These are phyloP conservation scores for Tulasnella sp. DNA, from an alignment of 768 basidiomycete genomes.

Conservation along the genomic window DNA sequence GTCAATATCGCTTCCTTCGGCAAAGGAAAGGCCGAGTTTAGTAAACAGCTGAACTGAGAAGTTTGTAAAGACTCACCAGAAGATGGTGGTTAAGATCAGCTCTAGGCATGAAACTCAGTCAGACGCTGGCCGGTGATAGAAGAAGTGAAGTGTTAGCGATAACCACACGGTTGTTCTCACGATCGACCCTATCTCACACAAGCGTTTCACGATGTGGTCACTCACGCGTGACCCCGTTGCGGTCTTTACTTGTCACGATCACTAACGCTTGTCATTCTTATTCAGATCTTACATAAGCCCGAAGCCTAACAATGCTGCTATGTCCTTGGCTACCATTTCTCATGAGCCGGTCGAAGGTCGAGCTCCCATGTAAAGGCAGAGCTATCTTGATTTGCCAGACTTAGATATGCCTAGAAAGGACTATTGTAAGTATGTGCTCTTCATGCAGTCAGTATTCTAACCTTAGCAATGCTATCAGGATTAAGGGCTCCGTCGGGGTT, in stretches of 20 bases:
- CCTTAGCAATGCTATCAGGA: conserved; percentile 61
- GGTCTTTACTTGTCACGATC: too few relatives aligned
- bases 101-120: neutral
- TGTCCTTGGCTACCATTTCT: conserved; percentile 15
- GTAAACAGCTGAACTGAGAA: neutral
- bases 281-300: too few relatives aligned
- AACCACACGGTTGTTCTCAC: too few relatives aligned
- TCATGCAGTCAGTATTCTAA: conserved; percentile 18
- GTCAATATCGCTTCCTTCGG: neutral
- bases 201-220: too few relatives aligned
- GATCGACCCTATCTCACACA: too few relatives aligned
- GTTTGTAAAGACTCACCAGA: neutral
- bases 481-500: conserved; percentile 40
- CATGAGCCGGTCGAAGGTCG: conserved; percentile 17
- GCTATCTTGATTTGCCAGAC: conserved; percentile 17
- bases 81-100: neutral
- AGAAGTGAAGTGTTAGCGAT: too few relatives aligned
- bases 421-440: neutral
- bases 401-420: neutral
- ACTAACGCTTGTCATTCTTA: too few relatives aligned
- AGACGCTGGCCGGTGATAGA: neutral
- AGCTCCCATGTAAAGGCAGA: conserved; percentile 20
- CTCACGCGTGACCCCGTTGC: too few relatives aligned
- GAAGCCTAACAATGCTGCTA: too few relatives aligned
- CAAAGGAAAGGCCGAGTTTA: neutral